Percentiles rank a stretch among this genome's conserved stretches.
Conservation (phyloP, 371 early-diverging fungal species). For the Chytridium lagenaria region DNA sequence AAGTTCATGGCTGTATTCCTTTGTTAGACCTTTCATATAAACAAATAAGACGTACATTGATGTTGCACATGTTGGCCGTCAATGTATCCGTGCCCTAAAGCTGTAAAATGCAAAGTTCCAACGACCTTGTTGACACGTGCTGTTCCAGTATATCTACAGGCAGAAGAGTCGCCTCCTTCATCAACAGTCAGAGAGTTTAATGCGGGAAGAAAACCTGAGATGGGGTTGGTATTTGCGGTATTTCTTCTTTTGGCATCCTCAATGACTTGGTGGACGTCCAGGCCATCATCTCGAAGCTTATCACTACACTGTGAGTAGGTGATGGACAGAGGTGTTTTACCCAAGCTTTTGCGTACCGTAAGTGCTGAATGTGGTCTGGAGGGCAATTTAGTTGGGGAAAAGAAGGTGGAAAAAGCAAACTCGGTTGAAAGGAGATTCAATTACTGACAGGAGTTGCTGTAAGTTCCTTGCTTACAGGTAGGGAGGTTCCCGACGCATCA, state of each 20-base stretch:
- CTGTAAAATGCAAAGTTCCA: constrained; percentile 90
- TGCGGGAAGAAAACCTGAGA: no score
- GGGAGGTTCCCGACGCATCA: constrained; percentile 50
- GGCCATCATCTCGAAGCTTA: no score
- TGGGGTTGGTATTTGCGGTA: no score
- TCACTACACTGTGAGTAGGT: no score
- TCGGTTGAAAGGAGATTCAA: no score
- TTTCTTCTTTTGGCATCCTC: constrained; percentile 23
- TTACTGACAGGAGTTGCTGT: constrained; percentile 31
- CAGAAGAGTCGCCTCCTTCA: constrained; percentile 10
- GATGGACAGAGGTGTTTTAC: no score
- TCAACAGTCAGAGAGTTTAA: constrained; percentile 14
- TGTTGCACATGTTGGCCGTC: constrained; percentile 71
- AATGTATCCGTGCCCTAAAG: constrained; percentile 85
- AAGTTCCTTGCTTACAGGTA: constrained; percentile 34
- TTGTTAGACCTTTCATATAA: not conserved
- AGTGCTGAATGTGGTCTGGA: not conserved
- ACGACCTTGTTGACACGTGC: constrained; percentile 79
- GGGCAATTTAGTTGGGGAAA: not conserved
- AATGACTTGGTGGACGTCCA: constrained; percentile 40
- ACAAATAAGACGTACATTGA: no score
- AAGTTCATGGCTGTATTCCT: constrained; percentile 80
- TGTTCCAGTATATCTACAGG: constrained; percentile 78
- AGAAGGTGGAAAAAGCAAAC: not conserved
- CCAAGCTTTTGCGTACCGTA: constrained; percentile 3